Evolutionary conservation across 257 asterid genomes (phyloP).

Genomic region (Solanum dulcamara): DNA sequence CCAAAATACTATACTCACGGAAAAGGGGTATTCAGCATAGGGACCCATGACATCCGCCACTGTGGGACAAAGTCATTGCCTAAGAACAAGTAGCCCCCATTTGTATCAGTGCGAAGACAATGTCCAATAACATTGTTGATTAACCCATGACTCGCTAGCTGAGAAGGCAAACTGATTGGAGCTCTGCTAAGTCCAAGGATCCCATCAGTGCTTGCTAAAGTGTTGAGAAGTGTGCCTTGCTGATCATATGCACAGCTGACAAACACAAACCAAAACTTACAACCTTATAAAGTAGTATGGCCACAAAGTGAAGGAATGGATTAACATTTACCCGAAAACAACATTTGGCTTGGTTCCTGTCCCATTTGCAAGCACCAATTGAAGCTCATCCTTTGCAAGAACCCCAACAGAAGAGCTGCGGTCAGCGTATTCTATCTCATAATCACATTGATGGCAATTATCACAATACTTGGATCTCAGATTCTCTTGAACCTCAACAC

Average conservation of each 20-base stretch:
- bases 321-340: conserved; percentile 48
- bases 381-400: conserved; percentile 52
- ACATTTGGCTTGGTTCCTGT: conserved; percentile 31
- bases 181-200: conserved; percentile 69
- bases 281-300: neutral
- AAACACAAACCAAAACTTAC: conserved; percentile 1
- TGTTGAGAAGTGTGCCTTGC: conserved; percentile 57
- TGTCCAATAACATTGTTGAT: conserved; percentile 58
- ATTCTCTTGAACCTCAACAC: conserved; percentile 38
- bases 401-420: conserved; percentile 72
- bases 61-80: conserved; percentile 66
- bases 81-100: conserved; percentile 61
- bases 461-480: conserved; percentile 19
- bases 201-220: conserved; percentile 63
- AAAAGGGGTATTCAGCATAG: conserved; percentile 43
- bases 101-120: conserved; percentile 42
- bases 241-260: conserved; percentile 75
- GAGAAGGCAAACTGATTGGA: conserved; percentile 60
- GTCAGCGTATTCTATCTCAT: conserved; percentile 73
- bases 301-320: neutral
- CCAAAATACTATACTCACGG: conserved; percentile 25
- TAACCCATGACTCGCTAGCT: conserved; percentile 46
- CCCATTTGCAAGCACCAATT: conserved; percentile 49
- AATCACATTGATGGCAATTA: conserved; percentile 62
- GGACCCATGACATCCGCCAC: conserved; percentile 55